Conservation (phyloP, 1,139 yeast genomes). For the Lodderomyces jiufengensis region DNA sequence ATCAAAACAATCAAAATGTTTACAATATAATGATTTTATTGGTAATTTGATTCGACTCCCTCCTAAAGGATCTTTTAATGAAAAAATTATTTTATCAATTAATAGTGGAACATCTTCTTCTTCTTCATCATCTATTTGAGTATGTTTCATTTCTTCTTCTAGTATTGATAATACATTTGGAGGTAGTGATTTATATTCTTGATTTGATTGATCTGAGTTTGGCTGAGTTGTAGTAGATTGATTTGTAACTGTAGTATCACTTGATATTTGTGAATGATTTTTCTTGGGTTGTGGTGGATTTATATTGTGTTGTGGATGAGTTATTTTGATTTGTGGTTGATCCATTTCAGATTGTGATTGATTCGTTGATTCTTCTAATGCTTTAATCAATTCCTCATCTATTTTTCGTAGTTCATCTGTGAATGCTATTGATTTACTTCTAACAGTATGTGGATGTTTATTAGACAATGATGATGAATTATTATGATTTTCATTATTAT, state of each 20-base stretch:
- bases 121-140: slow-evolving; percentile 23
- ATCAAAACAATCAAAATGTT: slow-evolving; percentile 48
- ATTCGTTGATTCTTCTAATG: neutral
- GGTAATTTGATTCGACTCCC: slow-evolving; percentile 40
- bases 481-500: no score
- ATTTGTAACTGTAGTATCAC: neutral
- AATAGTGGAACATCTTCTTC: slow-evolving; percentile 16
- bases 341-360: no score
- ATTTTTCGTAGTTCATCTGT: slow-evolving; percentile 10
- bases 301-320: neutral
- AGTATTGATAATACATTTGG: slow-evolving; percentile 22
- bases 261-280: no score
- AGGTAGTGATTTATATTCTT: slow-evolving; percentile 24
- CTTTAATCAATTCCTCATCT: slow-evolving; percentile 15
- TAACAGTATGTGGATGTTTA: no score
- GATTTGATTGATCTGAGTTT: neutral
- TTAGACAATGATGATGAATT: no score
- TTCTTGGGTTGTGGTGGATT: neutral
- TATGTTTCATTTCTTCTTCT: slow-evolving; percentile 23
- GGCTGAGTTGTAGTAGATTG: neutral
- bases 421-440: no score
- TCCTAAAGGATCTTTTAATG: slow-evolving; percentile 31
- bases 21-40: slow-evolving; percentile 35
- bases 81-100: slow-evolving; percentile 24
- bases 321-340: neutral